Percentiles rank a stretch among this genome's conserved stretches.
Conservation (phyloP, 2,329 filamentous ascomycete species). For the Thelonectria blattea region DNA sequence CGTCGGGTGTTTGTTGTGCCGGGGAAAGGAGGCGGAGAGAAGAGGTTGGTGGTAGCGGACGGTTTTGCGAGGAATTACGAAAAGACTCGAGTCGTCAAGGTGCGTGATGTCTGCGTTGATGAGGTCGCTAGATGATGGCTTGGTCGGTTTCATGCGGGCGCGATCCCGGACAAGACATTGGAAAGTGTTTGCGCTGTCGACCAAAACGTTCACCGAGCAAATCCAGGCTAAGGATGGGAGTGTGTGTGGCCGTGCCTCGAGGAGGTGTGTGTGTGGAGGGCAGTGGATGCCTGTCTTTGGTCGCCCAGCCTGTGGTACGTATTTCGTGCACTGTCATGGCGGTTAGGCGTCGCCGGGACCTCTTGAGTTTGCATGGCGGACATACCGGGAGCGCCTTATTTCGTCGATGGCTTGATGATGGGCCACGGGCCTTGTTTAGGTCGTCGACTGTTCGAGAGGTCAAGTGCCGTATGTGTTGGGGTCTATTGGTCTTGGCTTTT, state of each 20-base stretch:
- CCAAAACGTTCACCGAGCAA: conserved; percentile 43
- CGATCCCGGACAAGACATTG: conserved; percentile 32
- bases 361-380: conserved; percentile 17
- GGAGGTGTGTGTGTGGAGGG: conserved; percentile 15
- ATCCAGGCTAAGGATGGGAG: conserved; percentile 27
- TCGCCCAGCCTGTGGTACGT: no score
- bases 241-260: conserved; percentile 13
- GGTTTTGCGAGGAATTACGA: conserved; percentile 9
- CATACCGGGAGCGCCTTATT: conserved; percentile 15
- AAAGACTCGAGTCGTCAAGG: conserved; percentile 6
- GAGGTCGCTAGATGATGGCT: conserved; percentile 37
- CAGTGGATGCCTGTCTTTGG: conserved; percentile 5
- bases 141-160: conserved; percentile 34
- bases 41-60: background rate
- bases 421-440: background rate
- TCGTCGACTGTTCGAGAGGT: no score
- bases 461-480: background rate
- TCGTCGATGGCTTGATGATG: conserved; percentile 8
- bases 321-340: conserved; percentile 5
- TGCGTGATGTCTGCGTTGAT: conserved; percentile 24
- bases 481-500: background rate
- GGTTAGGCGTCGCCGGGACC: conserved; percentile 12
- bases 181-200: conserved; percentile 34
- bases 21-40: background rate
- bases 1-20: conserved; percentile 19